Conservation (phyloP, 2,329 filamentous ascomycete genomes). For the Ambrosiella cleistominuta region DNA sequence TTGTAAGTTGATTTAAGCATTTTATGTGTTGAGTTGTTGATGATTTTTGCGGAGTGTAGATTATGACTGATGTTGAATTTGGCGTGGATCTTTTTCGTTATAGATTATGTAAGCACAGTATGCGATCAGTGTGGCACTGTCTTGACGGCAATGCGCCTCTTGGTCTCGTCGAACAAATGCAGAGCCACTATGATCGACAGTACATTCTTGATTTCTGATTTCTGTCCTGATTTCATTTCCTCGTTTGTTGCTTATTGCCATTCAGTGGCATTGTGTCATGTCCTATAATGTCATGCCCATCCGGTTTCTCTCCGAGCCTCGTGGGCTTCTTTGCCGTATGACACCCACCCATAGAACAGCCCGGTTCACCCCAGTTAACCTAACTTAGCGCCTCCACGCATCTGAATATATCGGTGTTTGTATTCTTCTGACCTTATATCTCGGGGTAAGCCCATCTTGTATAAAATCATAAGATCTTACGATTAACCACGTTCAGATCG, state of each 20-base stretch:
- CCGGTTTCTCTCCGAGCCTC: not conserved
- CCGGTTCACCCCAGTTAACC: not conserved
- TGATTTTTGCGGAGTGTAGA: not conserved
- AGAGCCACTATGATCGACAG: not conserved
- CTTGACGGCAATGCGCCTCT: no score
- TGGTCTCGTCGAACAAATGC: no score
- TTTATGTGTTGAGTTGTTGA: not conserved
- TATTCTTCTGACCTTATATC: slow-evolving; percentile 49
- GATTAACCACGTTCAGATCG: not conserved
- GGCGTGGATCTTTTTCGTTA: not conserved
- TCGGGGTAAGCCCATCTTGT: slow-evolving; percentile 29
- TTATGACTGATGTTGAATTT: not conserved
- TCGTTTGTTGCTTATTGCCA: not conserved
- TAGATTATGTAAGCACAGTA: not conserved
- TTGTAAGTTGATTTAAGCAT: slow-evolving; percentile 71
- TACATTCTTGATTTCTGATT: not conserved
- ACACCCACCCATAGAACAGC: not conserved
- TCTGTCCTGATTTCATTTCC: not conserved
- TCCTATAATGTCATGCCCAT: not conserved
- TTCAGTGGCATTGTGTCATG: not conserved
- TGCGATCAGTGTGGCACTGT: not conserved
- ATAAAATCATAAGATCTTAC: not conserved
- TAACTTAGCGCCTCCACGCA: slow-evolving; percentile 55
- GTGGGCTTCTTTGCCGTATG: not conserved
- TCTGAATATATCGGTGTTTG: slow-evolving; percentile 72